Evolutionary conservation across 768 basidiomycete species (phyloP), one percentile per base, ranked within the genome.

Genomic region (Mycena alexandri): DNA sequence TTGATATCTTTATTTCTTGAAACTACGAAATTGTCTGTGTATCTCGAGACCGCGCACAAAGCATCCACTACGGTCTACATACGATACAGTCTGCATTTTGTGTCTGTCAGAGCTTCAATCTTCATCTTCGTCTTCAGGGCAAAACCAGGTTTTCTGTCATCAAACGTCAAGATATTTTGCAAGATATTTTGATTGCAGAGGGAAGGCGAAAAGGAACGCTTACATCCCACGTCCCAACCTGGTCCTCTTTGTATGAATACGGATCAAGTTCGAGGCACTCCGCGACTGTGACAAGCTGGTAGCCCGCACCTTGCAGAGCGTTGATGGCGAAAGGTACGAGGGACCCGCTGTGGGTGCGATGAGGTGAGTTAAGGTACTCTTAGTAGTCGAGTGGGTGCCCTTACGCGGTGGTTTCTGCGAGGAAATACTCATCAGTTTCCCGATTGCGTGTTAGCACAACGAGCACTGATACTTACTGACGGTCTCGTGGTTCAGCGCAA

Each of bases 401-500:
- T n/a, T 59, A 69, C 67, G 46, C 67, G 1, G 67, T 69, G 44
- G 67, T 63, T n/a, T 69, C 61, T 63, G 47, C 8, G 22, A 41
- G 22, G 8, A 22, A 48, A 21, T 48, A n/a, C 22, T 21, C 47
- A 48, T 48, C 6, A 29, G 46, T 34, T 59, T 5, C 12, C 19
- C n/a, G 21, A 48, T 21, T 29, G n/a, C 53, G 16, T 21, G 51
- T 21, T 10, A 42, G 46, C 16, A 17, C 42, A 6, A 21, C 19
- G 33, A 24, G 36, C 17, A 6, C 29, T 29, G 41, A 14, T 21
- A n/a, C 43, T 13, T 54, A 69, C 68, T 44, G 22, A 24, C 19
- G 6, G 69, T 62, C 34, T 70, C 69, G 47, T 70, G 69, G 21
- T 83, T 84, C 47, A 85, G 74, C 0, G 82, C 72, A 21, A 86